Base-by-base conservation (phyloP, 768 basidiomycete species). In the Leccinum variicolor region DNA sequence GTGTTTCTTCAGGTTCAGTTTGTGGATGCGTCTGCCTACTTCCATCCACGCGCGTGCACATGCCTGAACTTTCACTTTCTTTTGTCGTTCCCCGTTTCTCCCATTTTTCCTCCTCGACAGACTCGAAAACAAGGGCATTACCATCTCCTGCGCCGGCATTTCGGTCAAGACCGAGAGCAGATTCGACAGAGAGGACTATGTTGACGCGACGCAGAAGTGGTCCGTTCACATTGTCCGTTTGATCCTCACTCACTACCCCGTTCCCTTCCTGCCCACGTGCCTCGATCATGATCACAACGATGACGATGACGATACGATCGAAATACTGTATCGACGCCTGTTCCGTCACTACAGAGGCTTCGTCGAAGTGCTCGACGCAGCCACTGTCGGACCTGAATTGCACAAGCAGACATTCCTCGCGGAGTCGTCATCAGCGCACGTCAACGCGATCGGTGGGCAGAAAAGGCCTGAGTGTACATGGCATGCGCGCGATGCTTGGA, bases 121-220 rank as follows among this genome's bases (percentile, higher is more conserved):
- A 48, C 73, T 89, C 50, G 83, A 85, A 68, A 73, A 73, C 10
- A 77, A 75, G 59, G 88, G 88, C 8, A 72, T 84, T 50, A 72
- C 82, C 29, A 69, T 90, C 48, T 84, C 86, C 1, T 69, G 76
- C n/a, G 73, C 75, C 4, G 89, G 89, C 4, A 76, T 90, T 11
- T 80, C 85, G 0, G 75, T 90, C 43, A 88, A 87, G 72, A 90
- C 87, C 1, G 68, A 77, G 21, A 80, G 77, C 58, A 77, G 79
- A 7, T 79, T 86, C 60, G 82, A 83, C 58, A 76, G 84, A 41
- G 82, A 86, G 53, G 78, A 81, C 43, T 90, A 90, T 58, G 74
- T 90, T 3, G 87, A 89, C 64, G 86, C 87, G 7, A 89, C 87
- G 15, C 89, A 89, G 65, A 75, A 87, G 88, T 87, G 29, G 51